Evolutionary conservation across 2,329 filamentous ascomycete genomes (phyloP).

Genomic region (Neophaeococcomyces aloes): DNA sequence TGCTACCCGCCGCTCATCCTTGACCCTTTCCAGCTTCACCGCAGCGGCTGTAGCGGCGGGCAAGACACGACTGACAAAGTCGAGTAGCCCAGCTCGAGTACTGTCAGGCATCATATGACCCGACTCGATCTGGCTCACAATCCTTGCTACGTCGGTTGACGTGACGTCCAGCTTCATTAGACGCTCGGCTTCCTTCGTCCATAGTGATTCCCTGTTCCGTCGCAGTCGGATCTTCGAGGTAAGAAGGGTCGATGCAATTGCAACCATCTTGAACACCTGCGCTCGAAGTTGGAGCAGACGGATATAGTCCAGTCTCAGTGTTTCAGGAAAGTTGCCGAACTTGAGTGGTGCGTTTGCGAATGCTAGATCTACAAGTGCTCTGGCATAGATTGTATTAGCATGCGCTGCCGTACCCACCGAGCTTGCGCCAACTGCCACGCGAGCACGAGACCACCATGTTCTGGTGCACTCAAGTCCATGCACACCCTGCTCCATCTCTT

Average conservation of each 20-base stretch:
- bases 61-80: slow-evolving; percentile 43
- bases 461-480: slow-evolving; percentile 44
- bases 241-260: slow-evolving; percentile 51
- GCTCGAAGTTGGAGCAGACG: slow-evolving; percentile 45
- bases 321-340: slow-evolving; percentile 48
- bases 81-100: slow-evolving; percentile 35
- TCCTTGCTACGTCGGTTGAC: slow-evolving; percentile 28
- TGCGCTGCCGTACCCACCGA: slow-evolving; percentile 7
- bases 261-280: slow-evolving; percentile 47
- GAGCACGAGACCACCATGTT: slow-evolving; percentile 26
- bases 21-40: slow-evolving; percentile 14
- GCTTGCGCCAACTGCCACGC: slow-evolving; percentile 1
- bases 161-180: slow-evolving; percentile 41
- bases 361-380: slow-evolving; percentile 49
- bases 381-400: slow-evolving; percentile 41
- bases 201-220: slow-evolving; percentile 52
- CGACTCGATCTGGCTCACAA: slow-evolving; percentile 38
- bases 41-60: slow-evolving; percentile 40
- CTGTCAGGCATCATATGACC: slow-evolving; percentile 39
- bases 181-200: slow-evolving; percentile 51
- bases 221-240: slow-evolving; percentile 57
- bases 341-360: slow-evolving; percentile 41
- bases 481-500: slow-evolving; percentile 42
- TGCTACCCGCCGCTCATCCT: slow-evolving; percentile 27
- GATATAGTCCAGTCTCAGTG: slow-evolving; percentile 45